phyloP scores from a whole-genome alignment of 148 eudicot species.

The Euryodendron excelsum region DNA sequence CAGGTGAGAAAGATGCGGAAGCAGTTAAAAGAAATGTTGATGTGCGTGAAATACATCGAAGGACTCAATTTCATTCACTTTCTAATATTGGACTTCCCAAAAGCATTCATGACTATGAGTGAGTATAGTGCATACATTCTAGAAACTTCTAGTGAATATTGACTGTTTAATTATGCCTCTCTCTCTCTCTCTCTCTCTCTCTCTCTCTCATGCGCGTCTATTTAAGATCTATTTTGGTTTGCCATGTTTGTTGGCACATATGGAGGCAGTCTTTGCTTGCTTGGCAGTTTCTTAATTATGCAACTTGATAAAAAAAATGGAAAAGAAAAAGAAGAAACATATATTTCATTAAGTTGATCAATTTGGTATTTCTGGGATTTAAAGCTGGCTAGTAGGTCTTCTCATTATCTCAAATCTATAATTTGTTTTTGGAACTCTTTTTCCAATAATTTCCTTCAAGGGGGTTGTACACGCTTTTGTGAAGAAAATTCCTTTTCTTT shows the following conservation, averaged over 20 bases:
- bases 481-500: neutral
- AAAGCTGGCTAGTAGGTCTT: neutral
- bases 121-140: conserved; percentile 26
- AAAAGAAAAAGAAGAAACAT: neutral
- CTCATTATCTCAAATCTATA: neutral
- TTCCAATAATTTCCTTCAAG: neutral
- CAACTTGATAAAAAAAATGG: neutral
- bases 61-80: conserved; percentile 63
- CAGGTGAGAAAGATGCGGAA: conserved; percentile 84
- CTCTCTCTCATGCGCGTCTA: neutral
- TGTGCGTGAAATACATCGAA: conserved; percentile 76
- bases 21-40: conserved; percentile 72
- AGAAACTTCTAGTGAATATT: too few relatives aligned
- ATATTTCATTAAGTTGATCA: neutral
- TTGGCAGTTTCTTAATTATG: neutral
- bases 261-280: neutral
- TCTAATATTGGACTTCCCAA: conserved; percentile 55
- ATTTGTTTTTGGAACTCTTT: neutral
- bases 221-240: too few relatives aligned
- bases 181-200: too few relatives aligned
- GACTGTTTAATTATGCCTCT: too few relatives aligned
- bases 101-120: conserved; percentile 82
- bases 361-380: neutral
- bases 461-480: neutral
- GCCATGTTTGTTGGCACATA: neutral